Percentiles rank a stretch among this genome's conserved stretches.
Conservation (phyloP, 2,329 filamentous ascomycete species). For the Aspergillus caelatus region DNA sequence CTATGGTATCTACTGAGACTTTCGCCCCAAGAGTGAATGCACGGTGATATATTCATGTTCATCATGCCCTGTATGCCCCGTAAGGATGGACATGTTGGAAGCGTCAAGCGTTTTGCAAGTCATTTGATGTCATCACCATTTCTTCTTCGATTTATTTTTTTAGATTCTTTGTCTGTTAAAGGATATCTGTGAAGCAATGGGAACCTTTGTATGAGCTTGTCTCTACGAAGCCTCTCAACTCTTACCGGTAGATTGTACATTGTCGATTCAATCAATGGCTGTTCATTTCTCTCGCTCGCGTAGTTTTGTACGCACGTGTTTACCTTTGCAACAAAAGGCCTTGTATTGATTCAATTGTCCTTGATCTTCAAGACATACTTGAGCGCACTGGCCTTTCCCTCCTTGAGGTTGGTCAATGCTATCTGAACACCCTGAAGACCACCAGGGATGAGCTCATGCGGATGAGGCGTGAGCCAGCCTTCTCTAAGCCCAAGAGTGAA, state of each 20-base stretch:
- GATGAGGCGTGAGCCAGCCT: constrained; percentile 52
- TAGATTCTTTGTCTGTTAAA: not conserved
- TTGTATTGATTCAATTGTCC: not conserved
- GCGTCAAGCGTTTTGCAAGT: not conserved
- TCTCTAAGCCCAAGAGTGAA: constrained; percentile 49
- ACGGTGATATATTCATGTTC: not conserved
- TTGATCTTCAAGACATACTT: constrained; percentile 59
- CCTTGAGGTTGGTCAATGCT: constrained; percentile 58
- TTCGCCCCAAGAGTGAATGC: not conserved
- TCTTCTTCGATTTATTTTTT: not conserved
- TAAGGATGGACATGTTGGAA: not conserved
- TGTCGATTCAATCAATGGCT: not conserved
- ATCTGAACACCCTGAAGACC: constrained; percentile 57
- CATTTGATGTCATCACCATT: not conserved
- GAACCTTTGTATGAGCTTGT: not conserved
- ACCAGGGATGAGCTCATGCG: constrained; percentile 51
- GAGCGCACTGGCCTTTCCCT: constrained; percentile 61
- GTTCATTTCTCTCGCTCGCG: not conserved
- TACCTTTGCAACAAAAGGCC: not conserved
- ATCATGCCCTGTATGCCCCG: not conserved
- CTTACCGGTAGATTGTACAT: not conserved
- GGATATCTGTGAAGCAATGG: not conserved
- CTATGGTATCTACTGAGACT: not conserved
- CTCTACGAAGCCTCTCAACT: not conserved
- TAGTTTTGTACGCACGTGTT: not conserved